These are phyloP conservation scores for Sporothrix brasiliensis DNA, from an alignment of 2,329 filamentous ascomycete genomes.

Conservation along the genomic window DNA sequence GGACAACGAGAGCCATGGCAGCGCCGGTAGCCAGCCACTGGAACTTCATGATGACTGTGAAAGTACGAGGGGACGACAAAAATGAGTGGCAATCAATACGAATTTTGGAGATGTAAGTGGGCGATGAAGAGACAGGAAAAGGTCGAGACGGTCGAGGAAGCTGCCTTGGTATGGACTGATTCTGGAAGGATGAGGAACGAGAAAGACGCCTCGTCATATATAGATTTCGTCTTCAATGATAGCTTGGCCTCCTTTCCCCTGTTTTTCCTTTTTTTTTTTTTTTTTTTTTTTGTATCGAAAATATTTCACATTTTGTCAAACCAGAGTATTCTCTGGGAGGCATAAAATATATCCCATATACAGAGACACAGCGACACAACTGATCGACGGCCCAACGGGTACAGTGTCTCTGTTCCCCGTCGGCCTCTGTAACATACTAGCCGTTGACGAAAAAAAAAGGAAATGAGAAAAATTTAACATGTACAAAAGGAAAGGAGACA, in stretches of 20 bases:
- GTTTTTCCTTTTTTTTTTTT: background rate
- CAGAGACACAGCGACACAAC: background rate
- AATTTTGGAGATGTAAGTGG: background rate
- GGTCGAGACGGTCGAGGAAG: background rate
- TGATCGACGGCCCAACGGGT: background rate
- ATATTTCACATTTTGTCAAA: background rate
- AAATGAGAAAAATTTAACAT: background rate
- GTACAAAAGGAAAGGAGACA: background rate
- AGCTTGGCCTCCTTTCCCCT: background rate
- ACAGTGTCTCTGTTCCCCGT: background rate
- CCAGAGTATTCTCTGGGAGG: background rate
- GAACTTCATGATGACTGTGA: constrained; percentile 19
- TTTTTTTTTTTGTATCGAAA: background rate
- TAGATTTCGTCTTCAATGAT: background rate
- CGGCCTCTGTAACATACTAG: background rate
- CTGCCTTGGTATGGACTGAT: constrained; percentile 1
- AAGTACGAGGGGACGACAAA: background rate
- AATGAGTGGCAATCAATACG: background rate
- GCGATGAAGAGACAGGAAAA: background rate
- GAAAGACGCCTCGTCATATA: background rate
- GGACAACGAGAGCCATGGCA: background rate
- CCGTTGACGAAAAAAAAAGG: background rate
- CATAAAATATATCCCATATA: background rate
- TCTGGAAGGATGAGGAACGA: background rate
- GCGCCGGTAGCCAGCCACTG: constrained; percentile 12